Percentiles rank a stretch among this genome's conserved stretches.
Conservation (phyloP, 768 basidiomycete species). For the Naganishia vaughanmartiniae region DNA sequence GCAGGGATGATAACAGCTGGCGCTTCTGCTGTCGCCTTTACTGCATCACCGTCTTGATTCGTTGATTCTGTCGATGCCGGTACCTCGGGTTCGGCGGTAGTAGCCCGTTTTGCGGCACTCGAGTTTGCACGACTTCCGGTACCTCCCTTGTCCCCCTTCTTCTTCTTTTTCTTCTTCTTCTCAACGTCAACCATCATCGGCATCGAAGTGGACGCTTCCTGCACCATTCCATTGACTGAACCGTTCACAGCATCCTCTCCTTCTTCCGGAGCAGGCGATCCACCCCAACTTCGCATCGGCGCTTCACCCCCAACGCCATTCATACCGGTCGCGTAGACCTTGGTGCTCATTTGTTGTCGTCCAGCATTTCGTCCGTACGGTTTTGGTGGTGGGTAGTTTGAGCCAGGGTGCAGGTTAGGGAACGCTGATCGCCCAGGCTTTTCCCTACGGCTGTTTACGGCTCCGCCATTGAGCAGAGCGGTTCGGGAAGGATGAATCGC, state of each 20-base stretch:
- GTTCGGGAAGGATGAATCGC: constrained; percentile 56
- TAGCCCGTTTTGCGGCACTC: constrained; percentile 23
- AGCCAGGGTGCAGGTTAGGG: constrained; percentile 34
- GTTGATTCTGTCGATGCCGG: not conserved
- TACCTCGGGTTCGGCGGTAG: not conserved
- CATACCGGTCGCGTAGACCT: constrained; percentile 47
- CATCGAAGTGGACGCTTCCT: not conserved
- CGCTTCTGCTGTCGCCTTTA: not conserved
- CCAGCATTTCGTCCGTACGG: constrained; percentile 23
- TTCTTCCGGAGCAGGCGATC: constrained; percentile 19
- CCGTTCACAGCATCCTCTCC: constrained; percentile 9
- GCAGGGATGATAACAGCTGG: constrained; percentile 17
- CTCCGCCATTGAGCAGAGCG: constrained; percentile 40
- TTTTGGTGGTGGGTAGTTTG: constrained; percentile 45
- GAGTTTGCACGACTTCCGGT: constrained; percentile 48
- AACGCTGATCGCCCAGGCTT: constrained; percentile 27
- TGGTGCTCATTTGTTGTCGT: constrained; percentile 40
- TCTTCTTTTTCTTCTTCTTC: constrained; percentile 47
- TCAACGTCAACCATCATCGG: not conserved
- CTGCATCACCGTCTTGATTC: not conserved
- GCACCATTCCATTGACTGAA: not conserved
- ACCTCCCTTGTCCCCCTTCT: constrained; percentile 49
- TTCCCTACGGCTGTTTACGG: constrained; percentile 8
- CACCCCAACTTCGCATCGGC: constrained; percentile 30
- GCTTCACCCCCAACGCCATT: constrained; percentile 21